Conservation (phyloP, 176 grass and related monocot species). For the Eleusine coracana region DNA sequence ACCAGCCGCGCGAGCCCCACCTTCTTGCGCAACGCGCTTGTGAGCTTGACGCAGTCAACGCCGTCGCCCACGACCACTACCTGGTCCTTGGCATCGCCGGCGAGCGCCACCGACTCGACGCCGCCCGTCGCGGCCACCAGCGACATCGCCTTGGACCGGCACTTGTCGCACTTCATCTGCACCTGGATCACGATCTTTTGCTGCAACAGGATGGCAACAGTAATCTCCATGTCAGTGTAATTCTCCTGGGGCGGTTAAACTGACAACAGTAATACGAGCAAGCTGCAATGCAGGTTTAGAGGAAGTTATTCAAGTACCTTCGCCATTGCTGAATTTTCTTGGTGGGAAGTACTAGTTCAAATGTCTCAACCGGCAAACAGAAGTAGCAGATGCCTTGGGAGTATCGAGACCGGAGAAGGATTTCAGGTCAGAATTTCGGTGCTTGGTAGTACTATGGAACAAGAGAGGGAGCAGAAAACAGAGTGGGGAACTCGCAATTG, state of each 20-base stretch:
- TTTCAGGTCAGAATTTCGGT: neutral
- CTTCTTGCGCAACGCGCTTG: slow-evolving; percentile 48
- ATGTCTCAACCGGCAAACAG: too few relatives aligned
- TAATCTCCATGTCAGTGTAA: neutral
- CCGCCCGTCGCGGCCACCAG: slow-evolving; percentile 48
- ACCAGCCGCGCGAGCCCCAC: slow-evolving; percentile 34
- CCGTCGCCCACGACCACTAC: slow-evolving; percentile 54
- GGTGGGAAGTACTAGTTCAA: too few relatives aligned
- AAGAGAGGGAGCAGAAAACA: neutral
- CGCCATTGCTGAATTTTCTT: too few relatives aligned
- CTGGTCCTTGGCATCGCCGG: slow-evolving; percentile 40
- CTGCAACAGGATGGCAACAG: slow-evolving; percentile 11
- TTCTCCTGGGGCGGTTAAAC: neutral
- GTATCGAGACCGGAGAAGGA: neutral
- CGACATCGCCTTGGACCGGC: slow-evolving; percentile 61
- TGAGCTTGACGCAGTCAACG: slow-evolving; percentile 56
- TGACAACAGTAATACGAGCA: neutral
- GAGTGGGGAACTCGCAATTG: neutral
- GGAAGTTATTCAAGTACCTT: too few relatives aligned
- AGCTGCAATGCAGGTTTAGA: neutral
- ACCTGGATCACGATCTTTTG: slow-evolving; percentile 67
- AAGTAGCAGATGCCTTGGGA: too few relatives aligned
- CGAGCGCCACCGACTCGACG: slow-evolving; percentile 50
- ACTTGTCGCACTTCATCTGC: slow-evolving; percentile 54
- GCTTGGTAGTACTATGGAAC: neutral